Evolutionary conservation across 495 filamentous ascomycete genomes (phyloP), one percentile per base, ranked within the genome.

Genomic region (Aspergillus mulundensis): DNA sequence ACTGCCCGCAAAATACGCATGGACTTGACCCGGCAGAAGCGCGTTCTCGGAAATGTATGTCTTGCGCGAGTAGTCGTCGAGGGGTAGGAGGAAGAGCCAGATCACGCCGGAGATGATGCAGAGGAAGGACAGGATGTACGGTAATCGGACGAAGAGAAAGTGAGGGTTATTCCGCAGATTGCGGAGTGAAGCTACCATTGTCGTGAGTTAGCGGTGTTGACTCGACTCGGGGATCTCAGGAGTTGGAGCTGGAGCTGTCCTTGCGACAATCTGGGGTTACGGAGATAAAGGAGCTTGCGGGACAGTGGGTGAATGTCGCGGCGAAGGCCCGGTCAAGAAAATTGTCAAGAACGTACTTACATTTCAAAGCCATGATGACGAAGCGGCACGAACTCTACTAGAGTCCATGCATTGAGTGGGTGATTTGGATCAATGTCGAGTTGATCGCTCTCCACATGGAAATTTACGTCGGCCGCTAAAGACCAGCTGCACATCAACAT

Each of bases 11-110:
- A 98, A 98, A 68, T 98, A 97, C 0, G 95, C 95, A 71, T 97
- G 91, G 12, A 97, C 94, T 66, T 97, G 94, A 15, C 93, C 94
- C 0, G 94, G 94, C 16, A 98, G 78, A 8, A 98, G 84, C 16
- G 94, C 94, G 70, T 98, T 98, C 69, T 98, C 94, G 49, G 92
- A 97, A 61, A 98, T 94, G 72, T 98, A 97, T 11, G 94, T 98
- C 43, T 81, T 76, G 58, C 95, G 85, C 49, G 91, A 96, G 77
- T 97, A 95, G 50, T 91, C 82, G 71, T 98, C 80, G 49, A 97
- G 82, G 28, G 94, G 94, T n/a, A 98, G 85, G 19, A 97, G 79
- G 34, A 96, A 83, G 14, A 98, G 84, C 91, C 91, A 97, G 61
- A 81, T 81, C n/a, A 95, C 83, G 47, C 94, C 94, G 66, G 96